Percentiles rank a stretch among this genome's conserved stretches.
phyloP scores from a whole-genome alignment of 1,139 yeast genomes.

The Yarrowia galli region DNA sequence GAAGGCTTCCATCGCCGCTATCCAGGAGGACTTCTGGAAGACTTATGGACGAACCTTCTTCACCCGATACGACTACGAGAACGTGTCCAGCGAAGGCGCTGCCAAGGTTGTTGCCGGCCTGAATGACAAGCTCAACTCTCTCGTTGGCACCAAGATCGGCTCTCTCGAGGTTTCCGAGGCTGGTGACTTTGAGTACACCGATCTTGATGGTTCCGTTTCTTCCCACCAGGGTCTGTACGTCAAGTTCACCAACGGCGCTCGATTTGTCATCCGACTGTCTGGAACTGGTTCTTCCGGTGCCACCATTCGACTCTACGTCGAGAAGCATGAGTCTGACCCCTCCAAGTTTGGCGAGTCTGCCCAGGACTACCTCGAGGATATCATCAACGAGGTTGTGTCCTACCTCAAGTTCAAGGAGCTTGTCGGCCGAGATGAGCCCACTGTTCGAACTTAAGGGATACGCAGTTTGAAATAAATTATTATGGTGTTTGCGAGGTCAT shows the following conservation, averaged over 20 bases:
- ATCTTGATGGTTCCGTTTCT: constrained; percentile 91
- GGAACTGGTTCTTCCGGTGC: constrained; percentile 99
- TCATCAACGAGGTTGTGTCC: constrained; percentile 67
- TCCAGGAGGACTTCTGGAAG: constrained; percentile 87
- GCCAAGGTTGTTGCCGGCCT: constrained; percentile 68
- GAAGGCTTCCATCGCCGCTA: constrained; percentile 73
- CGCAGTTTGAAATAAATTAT: constrained; percentile 27
- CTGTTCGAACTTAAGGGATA: constrained; percentile 71
- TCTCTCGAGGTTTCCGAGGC: constrained; percentile 69
- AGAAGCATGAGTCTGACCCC: constrained; percentile 74
- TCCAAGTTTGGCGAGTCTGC: constrained; percentile 61
- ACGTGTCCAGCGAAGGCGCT: constrained; percentile 80
- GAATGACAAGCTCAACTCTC: constrained; percentile 55
- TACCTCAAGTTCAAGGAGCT: constrained; percentile 75
- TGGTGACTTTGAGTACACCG: constrained; percentile 91
- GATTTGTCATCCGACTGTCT: constrained; percentile 88
- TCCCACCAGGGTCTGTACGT: constrained; percentile 90
- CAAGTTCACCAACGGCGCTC: constrained; percentile 79
- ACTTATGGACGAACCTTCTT: constrained; percentile 97
- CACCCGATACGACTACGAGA: constrained; percentile 94
- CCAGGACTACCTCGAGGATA: constrained; percentile 71
- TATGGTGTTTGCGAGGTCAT: neutral
- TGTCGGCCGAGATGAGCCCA: constrained; percentile 86
- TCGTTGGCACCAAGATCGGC: constrained; percentile 58
- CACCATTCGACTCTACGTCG: constrained; percentile 91